These are phyloP conservation scores for Leishmania major DNA, from an alignment of 208 protist genomes.

Conservation along the genomic window DNA sequence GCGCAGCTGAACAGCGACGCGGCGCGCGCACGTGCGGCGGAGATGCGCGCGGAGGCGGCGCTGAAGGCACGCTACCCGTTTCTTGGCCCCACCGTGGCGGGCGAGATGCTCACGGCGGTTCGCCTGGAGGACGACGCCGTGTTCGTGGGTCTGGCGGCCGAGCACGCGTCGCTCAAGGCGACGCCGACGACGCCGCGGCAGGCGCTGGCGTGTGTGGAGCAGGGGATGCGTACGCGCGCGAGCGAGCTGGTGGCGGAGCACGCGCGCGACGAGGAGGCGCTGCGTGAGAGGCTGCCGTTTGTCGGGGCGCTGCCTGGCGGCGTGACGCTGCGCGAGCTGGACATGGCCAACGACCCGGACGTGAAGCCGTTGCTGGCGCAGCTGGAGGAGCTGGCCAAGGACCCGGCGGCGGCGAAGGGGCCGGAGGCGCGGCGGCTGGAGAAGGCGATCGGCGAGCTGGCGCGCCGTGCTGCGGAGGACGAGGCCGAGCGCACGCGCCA, in stretches of 20 bases:
- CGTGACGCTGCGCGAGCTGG: constrained; percentile 39
- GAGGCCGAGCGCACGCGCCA: too few relatives aligned
- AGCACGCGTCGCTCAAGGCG: neutral
- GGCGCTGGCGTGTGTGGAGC: constrained; percentile 17
- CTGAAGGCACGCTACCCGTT: constrained; percentile 28
- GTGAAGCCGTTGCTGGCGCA: constrained; percentile 35
- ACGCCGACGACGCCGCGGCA: neutral
- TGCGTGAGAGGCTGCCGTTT: constrained; percentile 37
- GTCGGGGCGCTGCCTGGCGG: constrained; percentile 27
- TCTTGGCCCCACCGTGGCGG: neutral
- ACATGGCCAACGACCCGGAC: constrained; percentile 30
- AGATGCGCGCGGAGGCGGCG: constrained; percentile 19
- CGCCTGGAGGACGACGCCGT: neutral
- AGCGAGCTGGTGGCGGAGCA: constrained; percentile 5
- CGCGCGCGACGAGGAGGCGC: constrained; percentile 27
- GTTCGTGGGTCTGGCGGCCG: neutral
- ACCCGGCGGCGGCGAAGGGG: constrained; percentile 25
- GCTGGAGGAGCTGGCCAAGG: constrained; percentile 38
- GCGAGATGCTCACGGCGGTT: neutral
- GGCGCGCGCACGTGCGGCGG: too few relatives aligned
- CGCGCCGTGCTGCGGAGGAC: too few relatives aligned
- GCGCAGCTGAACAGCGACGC: constrained; percentile 34
- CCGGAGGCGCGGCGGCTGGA: too few relatives aligned
- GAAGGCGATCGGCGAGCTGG: too few relatives aligned
- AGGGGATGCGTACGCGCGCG: constrained; percentile 28